Conservation (phyloP, 2,329 filamentous ascomycete genomes). For the Fusarium euwallaceae region DNA sequence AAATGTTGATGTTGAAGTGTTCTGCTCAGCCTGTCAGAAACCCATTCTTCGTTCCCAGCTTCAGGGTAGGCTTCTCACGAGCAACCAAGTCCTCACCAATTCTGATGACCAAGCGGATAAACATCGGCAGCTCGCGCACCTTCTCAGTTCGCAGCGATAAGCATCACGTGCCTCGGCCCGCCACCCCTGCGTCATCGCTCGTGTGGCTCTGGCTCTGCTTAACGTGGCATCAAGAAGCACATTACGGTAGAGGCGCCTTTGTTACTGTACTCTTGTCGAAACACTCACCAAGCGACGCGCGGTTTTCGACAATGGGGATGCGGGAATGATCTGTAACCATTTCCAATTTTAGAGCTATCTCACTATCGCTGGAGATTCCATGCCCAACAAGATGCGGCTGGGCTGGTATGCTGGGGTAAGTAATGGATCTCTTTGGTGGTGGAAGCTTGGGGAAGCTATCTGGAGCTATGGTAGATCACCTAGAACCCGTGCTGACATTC, state of each 20-base stretch:
- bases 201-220: slow-evolving; percentile 40
- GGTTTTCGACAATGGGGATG: slow-evolving; percentile 41
- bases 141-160: slow-evolving; percentile 4
- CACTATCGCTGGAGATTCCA: slow-evolving; percentile 35
- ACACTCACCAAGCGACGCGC: slow-evolving; percentile 27
- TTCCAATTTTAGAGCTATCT: slow-evolving; percentile 20
- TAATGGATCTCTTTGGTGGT: slow-evolving; percentile 33
- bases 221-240: slow-evolving; percentile 48
- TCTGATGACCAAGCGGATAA: slow-evolving; percentile 28
- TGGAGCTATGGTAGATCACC: slow-evolving; percentile 39
- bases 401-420: slow-evolving; percentile 73
- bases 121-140: slow-evolving; percentile 13
- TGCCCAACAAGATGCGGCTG: slow-evolving; percentile 66
- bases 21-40: neutral
- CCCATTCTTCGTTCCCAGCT: slow-evolving; percentile 10
- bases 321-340: slow-evolving; percentile 34
- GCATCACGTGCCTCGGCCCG: slow-evolving; percentile 41
- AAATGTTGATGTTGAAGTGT: neutral
- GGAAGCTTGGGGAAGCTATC: slow-evolving; percentile 41
- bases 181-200: slow-evolving; percentile 46
- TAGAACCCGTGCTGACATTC: slow-evolving; percentile 35
- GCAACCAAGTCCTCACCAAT: neutral
- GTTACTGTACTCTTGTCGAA: slow-evolving; percentile 21
- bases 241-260: slow-evolving; percentile 16
- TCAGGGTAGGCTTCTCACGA: slow-evolving; percentile 31